Evolutionary conservation across 257 asterid genomes (phyloP).

Genomic region (Salvia hispanica): DNA sequence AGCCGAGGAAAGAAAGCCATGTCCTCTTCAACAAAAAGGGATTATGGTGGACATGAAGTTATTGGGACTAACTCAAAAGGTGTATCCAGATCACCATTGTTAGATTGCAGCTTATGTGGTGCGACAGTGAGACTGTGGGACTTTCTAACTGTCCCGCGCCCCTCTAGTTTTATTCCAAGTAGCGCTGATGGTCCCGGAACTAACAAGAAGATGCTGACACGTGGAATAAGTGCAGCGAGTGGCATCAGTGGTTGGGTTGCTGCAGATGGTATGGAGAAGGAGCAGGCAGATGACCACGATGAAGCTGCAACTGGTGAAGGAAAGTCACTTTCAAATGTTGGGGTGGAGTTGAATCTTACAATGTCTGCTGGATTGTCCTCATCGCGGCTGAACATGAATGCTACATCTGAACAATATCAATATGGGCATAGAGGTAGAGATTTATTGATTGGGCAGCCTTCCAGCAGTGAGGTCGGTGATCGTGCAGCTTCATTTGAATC

Average conservation of each 20-base stretch:
- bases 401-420: slow-evolving; percentile 53
- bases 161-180: slow-evolving; percentile 75
- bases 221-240: slow-evolving; percentile 98
- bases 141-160: slow-evolving; percentile 79
- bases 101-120: slow-evolving; percentile 98
- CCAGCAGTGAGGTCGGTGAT: slow-evolving; percentile 94
- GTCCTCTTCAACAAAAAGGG: slow-evolving; percentile 66
- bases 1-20: slow-evolving; percentile 79
- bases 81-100: slow-evolving; percentile 79
- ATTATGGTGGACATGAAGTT: slow-evolving; percentile 47
- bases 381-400: slow-evolving; percentile 58
- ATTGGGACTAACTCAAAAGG: slow-evolving; percentile 60
- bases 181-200: slow-evolving; percentile 76
- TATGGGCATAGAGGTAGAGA: slow-evolving; percentile 58
- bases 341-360: slow-evolving; percentile 84
- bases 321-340: slow-evolving; percentile 75
- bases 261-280: slow-evolving; percentile 72
- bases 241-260: slow-evolving; percentile 97
- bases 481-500: slow-evolving; percentile 98
- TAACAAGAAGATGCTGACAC: slow-evolving; percentile 83
- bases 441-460: slow-evolving; percentile 73
- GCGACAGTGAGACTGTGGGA: slow-evolving; percentile 96
- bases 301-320: slow-evolving; percentile 90
- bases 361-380: slow-evolving; percentile 82
- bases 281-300: slow-evolving; percentile 77